Percentiles rank a stretch among this genome's conserved stretches.
Evolutionary conservation across 495 filamentous ascomycete genomes (phyloP).

Genomic region (Hyaloscypha finlandica): DNA sequence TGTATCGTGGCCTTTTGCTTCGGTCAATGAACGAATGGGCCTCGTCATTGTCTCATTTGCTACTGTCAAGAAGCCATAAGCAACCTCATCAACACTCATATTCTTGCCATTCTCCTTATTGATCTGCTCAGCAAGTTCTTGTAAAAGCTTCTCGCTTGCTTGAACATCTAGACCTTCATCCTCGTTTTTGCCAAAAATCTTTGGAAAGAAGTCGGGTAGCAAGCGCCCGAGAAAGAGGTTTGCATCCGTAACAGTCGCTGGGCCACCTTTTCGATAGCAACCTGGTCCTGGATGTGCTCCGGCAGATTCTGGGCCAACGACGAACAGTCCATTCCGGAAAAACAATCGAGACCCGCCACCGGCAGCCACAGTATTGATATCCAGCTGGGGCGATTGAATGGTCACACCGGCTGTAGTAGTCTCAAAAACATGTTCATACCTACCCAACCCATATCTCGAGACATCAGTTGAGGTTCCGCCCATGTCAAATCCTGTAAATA

Average conservation of each 20-base stretch:
- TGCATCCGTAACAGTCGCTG: conserved; percentile 90
- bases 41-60: conserved; percentile 96
- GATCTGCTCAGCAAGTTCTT: conserved; percentile 76
- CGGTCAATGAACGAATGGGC: conserved; percentile 88
- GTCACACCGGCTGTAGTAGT: conserved; percentile 95
- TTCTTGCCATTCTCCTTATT: conserved; percentile 61
- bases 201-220: conserved; percentile 93
- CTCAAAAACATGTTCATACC: conserved; percentile 96
- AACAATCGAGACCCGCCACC: conserved; percentile 89
- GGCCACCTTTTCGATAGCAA: conserved; percentile 93
- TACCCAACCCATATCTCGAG: conserved; percentile 82
- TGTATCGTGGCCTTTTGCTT: conserved; percentile 91
- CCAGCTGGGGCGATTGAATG: conserved; percentile 91
- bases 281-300: conserved; percentile 92
- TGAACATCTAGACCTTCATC: conserved; percentile 80
- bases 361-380: conserved; percentile 97
- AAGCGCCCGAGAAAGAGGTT: conserved; percentile 88
- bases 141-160: conserved; percentile 74
- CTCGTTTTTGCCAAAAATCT: conserved; percentile 93
- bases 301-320: conserved; percentile 94
- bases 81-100: conserved; percentile 86
- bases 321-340: conserved; percentile 90
- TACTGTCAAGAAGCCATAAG: conserved; percentile 86
- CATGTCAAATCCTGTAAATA: conserved; percentile 81
- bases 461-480: conserved; percentile 94